Base-by-base conservation (phyloP, 2,329 filamentous ascomycete genomes). In the Aspergillus melleus region DNA sequence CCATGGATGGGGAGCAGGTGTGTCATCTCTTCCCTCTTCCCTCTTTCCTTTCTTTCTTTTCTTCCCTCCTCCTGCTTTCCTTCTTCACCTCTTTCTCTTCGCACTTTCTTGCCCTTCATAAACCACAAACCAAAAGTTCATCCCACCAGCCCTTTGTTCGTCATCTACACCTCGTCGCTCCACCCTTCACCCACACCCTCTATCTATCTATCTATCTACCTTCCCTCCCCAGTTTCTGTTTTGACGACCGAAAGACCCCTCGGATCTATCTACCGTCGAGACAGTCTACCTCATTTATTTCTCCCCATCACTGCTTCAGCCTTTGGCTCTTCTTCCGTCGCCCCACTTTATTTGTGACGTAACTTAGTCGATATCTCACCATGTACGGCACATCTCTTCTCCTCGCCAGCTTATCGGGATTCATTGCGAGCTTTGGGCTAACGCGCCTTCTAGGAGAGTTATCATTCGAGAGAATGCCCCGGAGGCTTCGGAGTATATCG, bases 381-480 rank as follows among this genome's bases (percentile, higher is more conserved):
- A 72, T 73, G 70, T 72, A 67, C 54, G 67, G 56, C 46, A 49
- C 22, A 11, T 36, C 60, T 29, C 44, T 22, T 42, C 46, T 36
- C 16, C 16, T 19, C 16, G 10, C 26, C 24, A 32, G 4, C 30
- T 58, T 22, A 4, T 30, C 16, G 42, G 42, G 12, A 47, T n/a
- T n/a, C 36, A 5, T n/a, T 42, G 36, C 16, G 36, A 47, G 22
- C 36, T 22, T 19, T 20, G 22, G 24, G 36, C 61, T 69, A 61
- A 65, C 30, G 36, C 19, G 49, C 49, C 36, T 60, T 52, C 68
- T 68, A 95, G 91, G 91, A 88, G 90, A 80, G 86, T 95, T 71
- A 93, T 95, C 76, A 90, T 95, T 73, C 85, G 90, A 74, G 88
- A 93, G 74, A 84, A 91, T 70, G 83, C 88, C 67, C 76, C 82